These are phyloP conservation scores for Cladobotryum protrusum DNA, from an alignment of 2,329 filamentous ascomycete species.

Conservation along the genomic window DNA sequence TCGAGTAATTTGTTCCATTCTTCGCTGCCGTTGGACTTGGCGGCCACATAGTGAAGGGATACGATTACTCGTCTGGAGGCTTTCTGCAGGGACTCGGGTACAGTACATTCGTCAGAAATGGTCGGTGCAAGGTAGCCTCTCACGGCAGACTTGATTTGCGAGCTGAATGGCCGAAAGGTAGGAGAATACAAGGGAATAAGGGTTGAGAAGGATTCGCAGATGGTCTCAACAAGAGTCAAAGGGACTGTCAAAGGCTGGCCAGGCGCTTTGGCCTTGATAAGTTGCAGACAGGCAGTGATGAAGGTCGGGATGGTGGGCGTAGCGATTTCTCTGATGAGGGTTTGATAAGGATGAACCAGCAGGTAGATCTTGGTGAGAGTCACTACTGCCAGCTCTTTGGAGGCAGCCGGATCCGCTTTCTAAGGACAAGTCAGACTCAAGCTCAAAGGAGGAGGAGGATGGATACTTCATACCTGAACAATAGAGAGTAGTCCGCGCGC, in stretches of 20 bases:
- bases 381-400: constrained; percentile 71
- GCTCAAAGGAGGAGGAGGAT: background rate
- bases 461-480: constrained; percentile 53
- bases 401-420: constrained; percentile 70
- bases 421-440: constrained; percentile 29
- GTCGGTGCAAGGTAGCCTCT: constrained; percentile 59
- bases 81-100: constrained; percentile 47
- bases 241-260: constrained; percentile 27
- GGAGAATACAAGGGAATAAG: constrained; percentile 77
- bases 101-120: constrained; percentile 40
- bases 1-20: constrained; percentile 71
- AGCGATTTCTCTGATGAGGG: constrained; percentile 78
- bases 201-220: constrained; percentile 64
- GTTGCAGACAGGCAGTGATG: constrained; percentile 63
- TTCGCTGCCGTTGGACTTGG: constrained; percentile 68
- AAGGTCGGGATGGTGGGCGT: constrained; percentile 75
- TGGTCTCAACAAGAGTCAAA: constrained; percentile 52
- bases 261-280: constrained; percentile 44
- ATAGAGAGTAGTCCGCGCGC: constrained; percentile 69
- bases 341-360: constrained; percentile 75
- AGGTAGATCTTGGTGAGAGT: constrained; percentile 78
- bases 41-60: constrained; percentile 70
- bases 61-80: constrained; percentile 61
- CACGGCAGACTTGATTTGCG: constrained; percentile 59
- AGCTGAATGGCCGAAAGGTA: constrained; percentile 69